Base-by-base conservation (phyloP, 1,139 yeast genomes). In the Suhomyces taliae region DNA sequence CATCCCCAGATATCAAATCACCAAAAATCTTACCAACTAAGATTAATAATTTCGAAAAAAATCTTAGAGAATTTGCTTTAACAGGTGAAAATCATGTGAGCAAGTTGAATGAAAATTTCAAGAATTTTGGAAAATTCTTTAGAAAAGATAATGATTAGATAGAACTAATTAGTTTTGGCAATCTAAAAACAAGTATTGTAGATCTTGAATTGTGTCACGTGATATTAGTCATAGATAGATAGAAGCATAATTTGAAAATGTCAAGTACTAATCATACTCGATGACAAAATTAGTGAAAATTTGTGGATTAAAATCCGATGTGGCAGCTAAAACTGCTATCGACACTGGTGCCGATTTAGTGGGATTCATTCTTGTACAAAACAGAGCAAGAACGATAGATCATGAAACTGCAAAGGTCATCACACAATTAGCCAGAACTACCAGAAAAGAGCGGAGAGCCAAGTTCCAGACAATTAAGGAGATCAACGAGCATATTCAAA, bases 361-460 rank as follows among this genome's bases (percentile, higher is more conserved):
- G 6, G 99, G 99, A 1, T 81, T 89, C 62, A 93, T 93, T 37
- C 63, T 93, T 59, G 98, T 90, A 1, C 98, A 98, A 0, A 79
- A 80, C 33, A 72, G 96, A 49, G 77, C 79, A 35, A 76, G 99
- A 44, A 88, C 97, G 0, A 78, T 90, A 1, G 78, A 79, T 12
- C 60, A 65, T 0, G 74, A 64, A 0, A 72, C 69, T 3, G 97
- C 96, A 0, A 61, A 60, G 42, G 62, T 66, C 33, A 85, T 93
- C 7, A 71, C 87, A 0, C 48, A 52, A 6, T 40, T 70, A 33
- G 76, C 73, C 1, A 58, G 55, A 46, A 15, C 42, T 10, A 47
- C 53, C 32, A 50, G 72, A 51, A 43, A 46, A 45, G 44, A 39
- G 35, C 62, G 51, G 8, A 44, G 54, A n/a, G 45, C 58, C 43